Evolutionary conservation across 73 alveolate genomes (phyloP).

Genomic region (Diophrys sp.): DNA sequence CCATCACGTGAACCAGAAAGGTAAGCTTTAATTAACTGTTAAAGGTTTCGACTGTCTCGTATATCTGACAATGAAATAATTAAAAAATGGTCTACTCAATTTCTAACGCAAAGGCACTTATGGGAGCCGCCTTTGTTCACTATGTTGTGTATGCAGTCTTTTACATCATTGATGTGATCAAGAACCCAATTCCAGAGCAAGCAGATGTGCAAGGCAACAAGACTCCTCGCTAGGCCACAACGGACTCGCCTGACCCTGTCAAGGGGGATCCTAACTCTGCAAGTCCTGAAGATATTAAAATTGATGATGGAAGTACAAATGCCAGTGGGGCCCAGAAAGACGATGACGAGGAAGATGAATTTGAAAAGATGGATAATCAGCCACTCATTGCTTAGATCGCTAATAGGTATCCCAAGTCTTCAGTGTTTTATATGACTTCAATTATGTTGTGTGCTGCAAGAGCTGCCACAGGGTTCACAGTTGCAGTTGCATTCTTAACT

Average conservation of each 20-base stretch:
- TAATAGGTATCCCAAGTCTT: conserved; percentile 23
- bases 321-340: conserved; percentile 4
- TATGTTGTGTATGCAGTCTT: conserved; percentile 31
- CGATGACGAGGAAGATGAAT: conserved; percentile 19
- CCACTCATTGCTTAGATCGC: conserved; percentile 29
- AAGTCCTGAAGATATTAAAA: neutral
- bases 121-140: conserved; percentile 56
- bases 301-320: neutral
- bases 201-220: neutral
- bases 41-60: no score
- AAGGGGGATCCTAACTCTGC: neutral
- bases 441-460: conserved; percentile 37
- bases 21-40: no score
- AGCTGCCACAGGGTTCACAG: conserved; percentile 51
- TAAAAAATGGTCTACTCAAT: conserved; percentile 7
- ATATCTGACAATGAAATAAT: no score
- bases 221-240: conserved; percentile 10
- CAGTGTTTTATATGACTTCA: conserved; percentile 30
- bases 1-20: no score
- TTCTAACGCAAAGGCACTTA: conserved; percentile 31
- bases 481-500: conserved; percentile 37
- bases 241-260: conserved; percentile 12
- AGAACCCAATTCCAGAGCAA: conserved; percentile 3
- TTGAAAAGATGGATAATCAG: conserved; percentile 18
- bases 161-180: conserved; percentile 42